A percentile compares a stretch with the other conserved stretches of the same genome.
Conservation (phyloP, 352 stramenopile genomes). For the Globisporangium nagaii region DNA sequence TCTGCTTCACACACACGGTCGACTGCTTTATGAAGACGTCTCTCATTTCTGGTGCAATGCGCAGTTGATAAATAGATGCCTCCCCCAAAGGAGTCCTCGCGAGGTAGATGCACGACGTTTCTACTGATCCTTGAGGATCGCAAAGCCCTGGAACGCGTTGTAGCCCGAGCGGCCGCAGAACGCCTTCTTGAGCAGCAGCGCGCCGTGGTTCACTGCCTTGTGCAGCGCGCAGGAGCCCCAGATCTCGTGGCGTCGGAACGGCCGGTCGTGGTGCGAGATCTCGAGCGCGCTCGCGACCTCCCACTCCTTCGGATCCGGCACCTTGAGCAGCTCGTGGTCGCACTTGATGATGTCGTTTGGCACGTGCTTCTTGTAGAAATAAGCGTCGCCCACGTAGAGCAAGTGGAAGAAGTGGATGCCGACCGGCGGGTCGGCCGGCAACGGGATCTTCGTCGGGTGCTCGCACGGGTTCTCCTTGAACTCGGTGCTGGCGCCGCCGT, state of each 20-base stretch:
- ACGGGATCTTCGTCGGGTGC: constrained; percentile 19
- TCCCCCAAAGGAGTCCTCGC: too few species aligned
- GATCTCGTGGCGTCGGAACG: constrained; percentile 11
- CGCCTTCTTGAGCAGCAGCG: constrained; percentile 7
- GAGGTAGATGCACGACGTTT: too few species aligned
- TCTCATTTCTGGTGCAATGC: too few species aligned
- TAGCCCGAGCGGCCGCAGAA: constrained; percentile 11
- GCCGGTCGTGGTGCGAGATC: neutral
- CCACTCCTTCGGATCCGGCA: neutral
- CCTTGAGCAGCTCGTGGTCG: constrained; percentile 1
- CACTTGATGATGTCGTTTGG: constrained; percentile 8
- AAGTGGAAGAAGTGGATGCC: constrained; percentile 51
- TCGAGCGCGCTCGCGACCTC: neutral
- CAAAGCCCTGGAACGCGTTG: constrained; percentile 10
- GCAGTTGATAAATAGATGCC: too few species aligned
- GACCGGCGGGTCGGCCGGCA: constrained; percentile 34
- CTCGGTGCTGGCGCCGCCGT: neutral
- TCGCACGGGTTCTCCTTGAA: constrained; percentile 27
- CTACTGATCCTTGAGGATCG: constrained; percentile 9
- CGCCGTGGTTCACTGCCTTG: constrained; percentile 12
- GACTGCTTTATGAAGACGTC: too few species aligned
- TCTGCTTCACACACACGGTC: too few species aligned
- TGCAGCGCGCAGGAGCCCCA: constrained; percentile 16
- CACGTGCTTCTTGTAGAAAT: constrained; percentile 38
- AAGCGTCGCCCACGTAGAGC: constrained; percentile 22